These are phyloP conservation scores for Malassezia globosa DNA, from an alignment of 1,284 basidiomycete genomes.

Conservation along the genomic window DNA sequence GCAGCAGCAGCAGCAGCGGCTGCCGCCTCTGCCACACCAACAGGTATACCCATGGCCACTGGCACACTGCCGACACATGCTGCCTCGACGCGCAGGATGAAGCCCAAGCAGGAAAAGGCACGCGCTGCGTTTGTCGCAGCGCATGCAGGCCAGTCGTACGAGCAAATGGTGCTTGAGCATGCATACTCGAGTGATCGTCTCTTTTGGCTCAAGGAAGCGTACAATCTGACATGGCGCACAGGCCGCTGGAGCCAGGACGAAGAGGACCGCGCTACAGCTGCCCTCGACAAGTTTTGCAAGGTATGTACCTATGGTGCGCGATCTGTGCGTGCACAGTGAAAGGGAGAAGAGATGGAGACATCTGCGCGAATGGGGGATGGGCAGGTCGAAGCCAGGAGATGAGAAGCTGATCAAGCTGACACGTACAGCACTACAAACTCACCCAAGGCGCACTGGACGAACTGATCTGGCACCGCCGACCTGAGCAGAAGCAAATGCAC, in stretches of 20 bases:
- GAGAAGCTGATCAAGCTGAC: no score
- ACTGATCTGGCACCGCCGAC: constrained; percentile 17
- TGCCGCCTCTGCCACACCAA: not conserved
- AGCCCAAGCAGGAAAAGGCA: constrained; percentile 14
- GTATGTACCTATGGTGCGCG: no score
- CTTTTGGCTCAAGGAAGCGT: constrained; percentile 17
- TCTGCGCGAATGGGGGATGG: no score
- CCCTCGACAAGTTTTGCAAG: constrained; percentile 14
- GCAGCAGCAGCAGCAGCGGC: not conserved
- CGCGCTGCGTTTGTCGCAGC: constrained; percentile 16
- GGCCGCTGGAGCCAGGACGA: constrained; percentile 18
- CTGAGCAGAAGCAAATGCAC: constrained; percentile 20
- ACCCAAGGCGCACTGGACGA: constrained; percentile 15
- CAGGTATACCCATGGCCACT: not conserved
- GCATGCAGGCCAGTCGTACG: constrained; percentile 18
- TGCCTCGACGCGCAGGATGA: not conserved
- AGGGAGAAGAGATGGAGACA: no score
- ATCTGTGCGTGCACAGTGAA: no score
- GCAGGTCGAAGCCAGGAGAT: no score
- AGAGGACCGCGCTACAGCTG: constrained; percentile 14
- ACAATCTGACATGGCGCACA: constrained; percentile 16
- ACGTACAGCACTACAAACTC: constrained; percentile 10
- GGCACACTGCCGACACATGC: not conserved
- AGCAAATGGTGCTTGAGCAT: constrained; percentile 20
- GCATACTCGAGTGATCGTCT: constrained; percentile 19